Conservation (phyloP, 2,329 filamentous ascomycete genomes). For the Ilyonectria sp. region DNA sequence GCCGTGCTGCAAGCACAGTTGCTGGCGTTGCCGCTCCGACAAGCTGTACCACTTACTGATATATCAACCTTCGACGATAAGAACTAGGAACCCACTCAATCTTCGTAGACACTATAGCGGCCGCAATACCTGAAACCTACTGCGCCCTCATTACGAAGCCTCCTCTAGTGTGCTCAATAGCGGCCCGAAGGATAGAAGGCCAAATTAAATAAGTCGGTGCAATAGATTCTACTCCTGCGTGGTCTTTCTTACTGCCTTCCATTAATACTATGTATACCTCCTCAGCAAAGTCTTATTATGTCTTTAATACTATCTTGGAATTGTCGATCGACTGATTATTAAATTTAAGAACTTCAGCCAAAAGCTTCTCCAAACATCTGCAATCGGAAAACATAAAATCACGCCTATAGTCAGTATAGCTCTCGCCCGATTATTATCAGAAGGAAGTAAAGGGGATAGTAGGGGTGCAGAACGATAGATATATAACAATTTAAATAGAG, state of each 20-base stretch:
- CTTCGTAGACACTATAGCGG: background rate
- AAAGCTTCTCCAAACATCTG: background rate
- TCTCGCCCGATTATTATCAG: too few species aligned
- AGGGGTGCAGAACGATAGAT: background rate
- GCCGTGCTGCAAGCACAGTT: background rate
- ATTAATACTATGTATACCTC: slow-evolving; percentile 5
- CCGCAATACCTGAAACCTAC: slow-evolving; percentile 3
- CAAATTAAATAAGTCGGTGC: slow-evolving; percentile 7
- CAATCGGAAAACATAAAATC: background rate
- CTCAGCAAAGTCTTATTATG: slow-evolving; percentile 5
- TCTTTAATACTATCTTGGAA: slow-evolving; percentile 6
- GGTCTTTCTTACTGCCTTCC: background rate
- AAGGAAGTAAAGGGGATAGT: too few species aligned
- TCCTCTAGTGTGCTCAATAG: slow-evolving; percentile 3
- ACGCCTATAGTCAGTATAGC: background rate
- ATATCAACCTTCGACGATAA: slow-evolving; percentile 2
- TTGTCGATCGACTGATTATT: slow-evolving; percentile 4
- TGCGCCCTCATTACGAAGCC: slow-evolving; percentile 3
- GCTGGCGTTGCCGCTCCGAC: background rate
- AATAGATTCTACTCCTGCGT: background rate
- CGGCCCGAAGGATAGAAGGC: slow-evolving; percentile 6
- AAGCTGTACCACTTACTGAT: background rate
- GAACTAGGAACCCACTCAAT: slow-evolving; percentile 12
- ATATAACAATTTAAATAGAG: slow-evolving; percentile 1
- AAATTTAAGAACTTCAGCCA: slow-evolving; percentile 6